Percentiles rank a stretch among this genome's conserved stretches.
Conservation (phyloP, 176 grass and related monocot species). For the Oryza officinalis region DNA sequence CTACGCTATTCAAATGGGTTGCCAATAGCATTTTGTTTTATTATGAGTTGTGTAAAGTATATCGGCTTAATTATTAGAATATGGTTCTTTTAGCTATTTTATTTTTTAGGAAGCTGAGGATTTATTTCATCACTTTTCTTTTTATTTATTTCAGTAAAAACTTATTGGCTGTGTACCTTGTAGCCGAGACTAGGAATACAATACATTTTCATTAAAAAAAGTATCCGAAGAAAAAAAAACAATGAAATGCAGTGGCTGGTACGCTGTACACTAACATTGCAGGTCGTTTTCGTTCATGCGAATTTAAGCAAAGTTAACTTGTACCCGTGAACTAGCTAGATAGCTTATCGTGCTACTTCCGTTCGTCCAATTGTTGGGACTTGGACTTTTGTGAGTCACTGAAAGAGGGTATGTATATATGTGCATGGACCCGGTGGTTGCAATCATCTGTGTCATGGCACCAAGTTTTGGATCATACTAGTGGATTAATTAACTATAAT, state of each 20-base stretch:
- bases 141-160: no score
- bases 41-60: no score
- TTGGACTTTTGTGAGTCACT: no score
- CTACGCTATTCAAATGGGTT: no score
- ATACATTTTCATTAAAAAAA: no score
- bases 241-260: not conserved
- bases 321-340: not conserved
- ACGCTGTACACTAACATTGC: not conserved
- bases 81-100: no score
- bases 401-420: not conserved
- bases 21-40: no score
- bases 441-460: not conserved
- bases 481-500: not conserved
- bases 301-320: not conserved
- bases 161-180: no score
- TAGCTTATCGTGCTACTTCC: not conserved
- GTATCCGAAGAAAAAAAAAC: not conserved
- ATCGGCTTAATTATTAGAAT: no score
- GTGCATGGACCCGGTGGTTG: not conserved
- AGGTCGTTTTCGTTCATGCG: not conserved
- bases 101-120: no score
- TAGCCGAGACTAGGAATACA: no score
- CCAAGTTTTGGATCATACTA: not conserved
- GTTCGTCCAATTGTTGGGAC: not conserved
- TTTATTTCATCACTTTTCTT: no score